phyloP scores from a whole-genome alignment of 495 filamentous ascomycete species.

The Amorphotheca resinae region DNA sequence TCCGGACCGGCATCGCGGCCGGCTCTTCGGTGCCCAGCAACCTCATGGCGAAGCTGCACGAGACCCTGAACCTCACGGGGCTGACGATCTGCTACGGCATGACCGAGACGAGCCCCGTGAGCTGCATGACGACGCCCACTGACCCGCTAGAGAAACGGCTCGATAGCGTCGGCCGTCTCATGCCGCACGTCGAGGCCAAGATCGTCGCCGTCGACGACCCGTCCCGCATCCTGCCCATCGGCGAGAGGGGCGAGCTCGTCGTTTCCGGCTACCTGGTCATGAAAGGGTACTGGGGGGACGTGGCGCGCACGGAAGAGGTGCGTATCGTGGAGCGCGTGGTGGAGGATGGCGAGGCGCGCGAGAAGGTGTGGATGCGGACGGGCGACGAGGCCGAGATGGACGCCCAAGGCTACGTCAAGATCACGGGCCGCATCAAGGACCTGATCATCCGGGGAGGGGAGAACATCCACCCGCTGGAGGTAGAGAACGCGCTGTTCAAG shows the following conservation, averaged over 20 bases:
- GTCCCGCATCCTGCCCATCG: constrained; percentile 43
- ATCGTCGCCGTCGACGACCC: constrained; percentile 55
- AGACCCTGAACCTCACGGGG: constrained; percentile 64
- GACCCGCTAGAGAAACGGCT: constrained; percentile 75
- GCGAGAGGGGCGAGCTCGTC: constrained; percentile 67
- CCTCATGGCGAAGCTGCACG: constrained; percentile 72
- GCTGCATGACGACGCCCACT: constrained; percentile 73
- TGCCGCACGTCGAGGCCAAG: constrained; percentile 73
- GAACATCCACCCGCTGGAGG: constrained; percentile 91
- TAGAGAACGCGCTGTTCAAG: constrained; percentile 80
- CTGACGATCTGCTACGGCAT: constrained; percentile 97
- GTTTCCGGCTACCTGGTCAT: constrained; percentile 80
- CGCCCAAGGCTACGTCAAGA: constrained; percentile 49
- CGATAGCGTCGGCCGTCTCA: constrained; percentile 57
- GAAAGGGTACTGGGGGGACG: constrained; percentile 79
- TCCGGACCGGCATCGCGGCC: constrained; percentile 86
- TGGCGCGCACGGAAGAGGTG: constrained; percentile 55
- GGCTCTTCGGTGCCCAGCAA: constrained; percentile 72
- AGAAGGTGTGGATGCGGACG: constrained; percentile 42
- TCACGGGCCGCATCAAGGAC: constrained; percentile 68
- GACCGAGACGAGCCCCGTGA: constrained; percentile 94
- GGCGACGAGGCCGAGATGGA: constrained; percentile 94
- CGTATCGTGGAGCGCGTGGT: constrained; percentile 34
- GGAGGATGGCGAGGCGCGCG: constrained; percentile 25
- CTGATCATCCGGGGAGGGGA: constrained; percentile 88